These are phyloP conservation scores for Wilcoxina mikolae DNA, from an alignment of 495 filamentous ascomycete species.

Conservation along the genomic window DNA sequence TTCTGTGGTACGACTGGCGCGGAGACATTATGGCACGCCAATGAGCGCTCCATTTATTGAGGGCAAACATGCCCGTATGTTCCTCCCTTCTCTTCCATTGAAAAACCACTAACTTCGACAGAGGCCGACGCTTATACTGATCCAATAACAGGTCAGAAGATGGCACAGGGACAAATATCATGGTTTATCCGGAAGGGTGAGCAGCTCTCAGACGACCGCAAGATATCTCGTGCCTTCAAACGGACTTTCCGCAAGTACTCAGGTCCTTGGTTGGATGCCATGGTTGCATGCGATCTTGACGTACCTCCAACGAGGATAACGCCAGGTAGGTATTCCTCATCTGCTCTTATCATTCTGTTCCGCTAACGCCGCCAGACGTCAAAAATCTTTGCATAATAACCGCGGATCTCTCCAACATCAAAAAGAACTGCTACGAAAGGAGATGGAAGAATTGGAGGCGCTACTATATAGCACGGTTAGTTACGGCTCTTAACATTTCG, in stretches of 20 bases:
- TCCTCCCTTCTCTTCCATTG: background rate
- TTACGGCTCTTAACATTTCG: background rate
- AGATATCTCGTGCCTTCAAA: background rate
- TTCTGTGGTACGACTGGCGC: constrained; percentile 6
- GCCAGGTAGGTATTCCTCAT: background rate
- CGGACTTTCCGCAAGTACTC: constrained; percentile 4
- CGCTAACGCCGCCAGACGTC: background rate
- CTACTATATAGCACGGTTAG: constrained; percentile 4
- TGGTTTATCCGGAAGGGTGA: constrained; percentile 12
- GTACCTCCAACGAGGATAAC: background rate
- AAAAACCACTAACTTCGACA: background rate
- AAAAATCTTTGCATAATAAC: constrained; percentile 6
- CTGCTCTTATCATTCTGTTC: background rate
- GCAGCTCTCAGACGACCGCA: background rate
- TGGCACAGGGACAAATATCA: constrained; percentile 11
- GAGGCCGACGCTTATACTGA: background rate
- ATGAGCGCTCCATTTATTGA: constrained; percentile 5
- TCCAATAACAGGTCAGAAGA: constrained; percentile 5
- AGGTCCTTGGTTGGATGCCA: constrained; percentile 7
- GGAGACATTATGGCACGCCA: constrained; percentile 11
- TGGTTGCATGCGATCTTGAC: constrained; percentile 10
- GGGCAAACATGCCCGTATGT: background rate
- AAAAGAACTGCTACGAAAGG: constrained; percentile 4
- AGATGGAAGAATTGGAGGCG: constrained; percentile 8
- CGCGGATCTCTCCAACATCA: constrained; percentile 7